Base-by-base conservation (phyloP, 192 early-diverging fungal species). In the Backusella westeae region DNA sequence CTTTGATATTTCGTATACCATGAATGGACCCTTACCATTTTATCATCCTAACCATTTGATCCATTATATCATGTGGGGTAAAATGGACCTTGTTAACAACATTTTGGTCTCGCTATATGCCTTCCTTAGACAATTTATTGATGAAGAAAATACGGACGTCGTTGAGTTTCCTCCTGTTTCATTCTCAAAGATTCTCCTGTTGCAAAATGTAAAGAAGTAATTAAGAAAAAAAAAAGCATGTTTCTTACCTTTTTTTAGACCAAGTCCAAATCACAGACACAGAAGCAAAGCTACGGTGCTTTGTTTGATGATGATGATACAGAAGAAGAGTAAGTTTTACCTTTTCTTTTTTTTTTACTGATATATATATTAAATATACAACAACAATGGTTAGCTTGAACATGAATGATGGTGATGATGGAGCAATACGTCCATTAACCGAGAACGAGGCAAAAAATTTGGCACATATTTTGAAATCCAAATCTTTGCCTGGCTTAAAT, bases 41-140 rank as follows among this genome's bases (percentile, higher is more conserved):
- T 91, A 94, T 73, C 92, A 96, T 75, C 94, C 94, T 14, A 78
- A 83, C 23, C 77, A 93, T 15, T 74, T 96, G 56, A 78, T 90
- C 8, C 87, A 94, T 36, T 90, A 93, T 77, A 78, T 95, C 36
- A 72, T 94, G 72, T 94, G 92, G 92, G 90, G 90, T 87, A 85
- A 93, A 73, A 89, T 89, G 74, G 88, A 92, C 67, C 77, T 93
- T 6, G 89, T 94, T 34, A 86, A 90, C 21, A 87, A 86, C 71
- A 84, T 89, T 29, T 75, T 94, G 34, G 84, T 85, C 19, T 79
- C 88, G 5, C 85, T 96, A n/a, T 88, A 93, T 68, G 83, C 85
- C 38, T 94, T 87, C 23, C 26, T 81, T 39, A 70, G 68, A 69
- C 32, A 56, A 19, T 69, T 38, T 15, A 26, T 67, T n/a, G 89